Base-by-base conservation (phyloP, 257 asterid species). In the Forsythia suspensa region DNA sequence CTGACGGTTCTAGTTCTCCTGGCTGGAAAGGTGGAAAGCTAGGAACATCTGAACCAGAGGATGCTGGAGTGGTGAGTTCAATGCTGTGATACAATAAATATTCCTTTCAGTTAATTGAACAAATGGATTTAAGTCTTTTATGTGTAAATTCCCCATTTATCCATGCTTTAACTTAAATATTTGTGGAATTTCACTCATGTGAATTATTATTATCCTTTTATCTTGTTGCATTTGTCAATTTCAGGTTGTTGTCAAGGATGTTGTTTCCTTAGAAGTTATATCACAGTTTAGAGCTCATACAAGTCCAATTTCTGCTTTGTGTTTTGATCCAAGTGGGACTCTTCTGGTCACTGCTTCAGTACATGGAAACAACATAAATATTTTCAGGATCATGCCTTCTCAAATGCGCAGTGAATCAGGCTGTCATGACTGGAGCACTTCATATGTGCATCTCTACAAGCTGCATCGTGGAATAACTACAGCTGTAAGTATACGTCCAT, bases 261-360 rank as follows among this genome's bases (percentile, higher is more conserved):
- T 90, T 77, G 86, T 81, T 80, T 87, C 87, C 75, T 80, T 90
- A 34, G 92, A 88, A 77, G 84, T 92, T 81, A 79, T 90, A 81
- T 81, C 93, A 11, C 95, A 92, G 79, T 92, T 92, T 80, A 89
- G 93, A 87, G 97, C 97, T 76, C 95, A 92, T 85, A 80, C 87
- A 7, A 90, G 92, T 82, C 93, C 97, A 20, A 90, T 91, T 84
- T 90, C 95, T 71, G 93, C 95, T 85, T 68, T 91, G 73, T 90
- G 95, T 80, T 91, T 91, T 59, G 97, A 91, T 77, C 92, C 91
- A 13, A 90, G 93, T 80, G 93, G 95, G 74, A 90, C 97, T 69
- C 91, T 90, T 86, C 85, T 88, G 76, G 93, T 92, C 79, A 90
- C 97, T 44, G 91, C 95, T 75, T 90, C 97, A 70, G 85, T 90